phyloP scores from a whole-genome alignment of 768 basidiomycete species.

The Phylloporus rhodoxanthus region DNA sequence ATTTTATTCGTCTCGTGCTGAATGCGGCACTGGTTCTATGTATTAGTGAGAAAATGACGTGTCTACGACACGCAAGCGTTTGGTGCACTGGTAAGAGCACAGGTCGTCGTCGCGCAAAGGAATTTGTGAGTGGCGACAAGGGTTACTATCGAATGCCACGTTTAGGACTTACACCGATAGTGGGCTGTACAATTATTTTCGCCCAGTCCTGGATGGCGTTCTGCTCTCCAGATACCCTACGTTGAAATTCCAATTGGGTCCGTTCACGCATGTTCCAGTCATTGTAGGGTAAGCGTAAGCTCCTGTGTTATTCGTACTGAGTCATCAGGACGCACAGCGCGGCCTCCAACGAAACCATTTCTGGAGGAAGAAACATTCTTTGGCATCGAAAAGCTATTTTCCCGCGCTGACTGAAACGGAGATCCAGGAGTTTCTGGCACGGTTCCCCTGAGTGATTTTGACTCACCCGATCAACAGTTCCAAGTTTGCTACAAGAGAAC shows the following conservation, averaged over 20 bases:
- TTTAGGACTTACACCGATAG: conserved; percentile 23
- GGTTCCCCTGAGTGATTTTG: conserved; percentile 41
- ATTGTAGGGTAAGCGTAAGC: conserved; percentile 47
- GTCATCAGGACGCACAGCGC: conserved; percentile 30
- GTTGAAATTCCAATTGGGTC: conserved; percentile 37
- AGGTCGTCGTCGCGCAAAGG: conserved; percentile 41
- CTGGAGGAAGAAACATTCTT: conserved; percentile 32
- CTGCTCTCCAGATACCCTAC: conserved; percentile 49
- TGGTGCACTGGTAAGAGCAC: conserved; percentile 47
- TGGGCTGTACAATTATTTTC: conserved; percentile 43
- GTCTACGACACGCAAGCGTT: conserved; percentile 47
- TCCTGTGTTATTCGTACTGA: not conserved
- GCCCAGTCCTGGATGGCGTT: conserved; percentile 51
- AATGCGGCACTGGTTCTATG: conserved; percentile 41
- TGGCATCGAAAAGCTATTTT: conserved; percentile 38
- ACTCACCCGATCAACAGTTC: conserved; percentile 36
- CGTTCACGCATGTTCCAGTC: conserved; percentile 46
- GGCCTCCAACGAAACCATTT: conserved; percentile 56
- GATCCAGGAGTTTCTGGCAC: conserved; percentile 33
- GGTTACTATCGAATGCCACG: not conserved
- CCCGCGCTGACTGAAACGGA: conserved; percentile 40
- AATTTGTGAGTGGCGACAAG: conserved; percentile 31
- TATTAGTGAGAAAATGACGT: conserved; percentile 35
- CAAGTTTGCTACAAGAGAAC: conserved; percentile 47
- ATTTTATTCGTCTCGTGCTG: conserved; percentile 44